A percentile compares a stretch with the other conserved stretches of the same genome.
Evolutionary conservation across 495 filamentous ascomycete genomes (phyloP).

Genomic region (Penicillium roqueforti): DNA sequence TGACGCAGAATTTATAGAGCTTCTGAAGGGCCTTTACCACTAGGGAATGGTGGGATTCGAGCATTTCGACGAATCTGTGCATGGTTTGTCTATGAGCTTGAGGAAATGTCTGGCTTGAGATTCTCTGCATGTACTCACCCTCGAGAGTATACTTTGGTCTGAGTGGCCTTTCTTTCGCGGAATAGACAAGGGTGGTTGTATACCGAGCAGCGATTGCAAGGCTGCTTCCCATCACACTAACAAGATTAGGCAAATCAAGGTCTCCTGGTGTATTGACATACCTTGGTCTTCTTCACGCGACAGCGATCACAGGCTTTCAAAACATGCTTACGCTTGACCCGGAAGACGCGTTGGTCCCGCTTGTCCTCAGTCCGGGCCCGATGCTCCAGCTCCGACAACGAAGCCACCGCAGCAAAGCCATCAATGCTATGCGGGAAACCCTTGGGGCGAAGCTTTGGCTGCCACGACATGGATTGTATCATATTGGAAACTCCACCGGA

Average conservation of each 20-base stretch:
- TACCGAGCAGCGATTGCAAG: slow-evolving; percentile 46
- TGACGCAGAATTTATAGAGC: slow-evolving; percentile 43
- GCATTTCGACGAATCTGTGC: slow-evolving; percentile 45
- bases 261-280: slow-evolving; percentile 10
- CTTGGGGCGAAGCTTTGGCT: slow-evolving; percentile 44
- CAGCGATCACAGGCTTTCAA: slow-evolving; percentile 48
- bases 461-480: slow-evolving; percentile 34
- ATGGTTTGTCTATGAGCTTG: not conserved
- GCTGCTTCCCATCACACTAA: slow-evolving; percentile 48
- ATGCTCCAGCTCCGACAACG: slow-evolving; percentile 33
- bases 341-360: slow-evolving; percentile 43
- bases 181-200: slow-evolving; percentile 48
- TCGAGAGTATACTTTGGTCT: slow-evolving; percentile 47
- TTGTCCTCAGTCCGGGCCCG: slow-evolving; percentile 36
- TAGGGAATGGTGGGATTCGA: slow-evolving; percentile 44
- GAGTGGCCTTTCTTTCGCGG: slow-evolving; percentile 45
- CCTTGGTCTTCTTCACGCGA: slow-evolving; percentile 49
- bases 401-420: slow-evolving; percentile 30
- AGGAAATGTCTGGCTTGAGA: not conserved
- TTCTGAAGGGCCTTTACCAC: slow-evolving; percentile 45
- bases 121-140: slow-evolving; percentile 28
- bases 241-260: slow-evolving; percentile 12
- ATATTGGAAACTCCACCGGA: slow-evolving; percentile 4
- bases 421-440: slow-evolving; percentile 40
- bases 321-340: slow-evolving; percentile 50